Evolutionary conservation across 345 rosid genomes (phyloP).

Genomic region (Pugionium dolabratum): DNA sequence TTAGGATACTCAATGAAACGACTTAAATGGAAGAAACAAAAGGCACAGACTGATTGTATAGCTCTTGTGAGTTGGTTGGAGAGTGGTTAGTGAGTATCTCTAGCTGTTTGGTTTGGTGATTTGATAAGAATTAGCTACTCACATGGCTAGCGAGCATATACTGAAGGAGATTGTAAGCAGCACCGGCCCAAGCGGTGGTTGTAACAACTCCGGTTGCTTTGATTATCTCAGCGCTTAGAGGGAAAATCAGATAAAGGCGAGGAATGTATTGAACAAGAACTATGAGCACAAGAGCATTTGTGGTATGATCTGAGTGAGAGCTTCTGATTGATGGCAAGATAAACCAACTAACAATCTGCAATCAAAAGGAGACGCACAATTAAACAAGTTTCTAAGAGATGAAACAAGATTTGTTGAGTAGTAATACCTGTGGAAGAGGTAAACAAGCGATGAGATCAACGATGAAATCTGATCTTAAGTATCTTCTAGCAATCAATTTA

Average conservation of each 20-base stretch:
- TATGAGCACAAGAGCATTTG: conserved; percentile 68
- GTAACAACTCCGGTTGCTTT: conserved; percentile 82
- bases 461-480: conserved; percentile 67
- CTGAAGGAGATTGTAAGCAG: conserved; percentile 79
- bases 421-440: conserved; percentile 82
- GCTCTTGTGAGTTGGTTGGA: conserved; percentile 2
- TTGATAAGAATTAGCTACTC: conserved; percentile 31
- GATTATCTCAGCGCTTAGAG: conserved; percentile 65
- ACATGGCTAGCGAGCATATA: conserved; percentile 96
- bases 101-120: neutral
- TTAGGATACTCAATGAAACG: too few species aligned
- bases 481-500: conserved; percentile 57
- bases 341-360: conserved; percentile 80
- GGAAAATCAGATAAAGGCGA: conserved; percentile 67
- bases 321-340: conserved; percentile 61
- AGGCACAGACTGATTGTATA: neutral
- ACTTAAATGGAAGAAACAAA: too few species aligned
- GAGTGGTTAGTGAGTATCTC: neutral
- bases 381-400: neutral
- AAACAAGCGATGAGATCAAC: conserved; percentile 68
- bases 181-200: conserved; percentile 94
- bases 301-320: conserved; percentile 59
- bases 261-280: conserved; percentile 84
- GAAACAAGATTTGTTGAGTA: conserved; percentile 7
- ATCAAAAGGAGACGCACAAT: conserved; percentile 7